These are phyloP conservation scores for Cornus controversa DNA, from an alignment of 148 eudicot genomes.

Conservation along the genomic window DNA sequence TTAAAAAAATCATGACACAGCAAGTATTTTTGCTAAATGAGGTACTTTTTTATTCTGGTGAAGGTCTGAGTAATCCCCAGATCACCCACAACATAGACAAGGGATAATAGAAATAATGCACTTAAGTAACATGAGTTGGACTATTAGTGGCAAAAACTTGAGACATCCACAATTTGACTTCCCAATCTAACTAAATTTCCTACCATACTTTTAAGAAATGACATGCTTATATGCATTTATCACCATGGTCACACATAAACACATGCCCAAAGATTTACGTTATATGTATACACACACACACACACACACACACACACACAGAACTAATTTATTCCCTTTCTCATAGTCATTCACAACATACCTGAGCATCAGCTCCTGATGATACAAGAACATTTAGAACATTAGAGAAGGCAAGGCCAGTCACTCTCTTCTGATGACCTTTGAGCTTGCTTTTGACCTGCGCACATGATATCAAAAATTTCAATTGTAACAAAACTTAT, in stretches of 20 bases:
- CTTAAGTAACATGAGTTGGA: background rate
- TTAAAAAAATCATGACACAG: background rate
- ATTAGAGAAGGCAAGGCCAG: constrained; percentile 69
- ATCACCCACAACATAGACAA: background rate
- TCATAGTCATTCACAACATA: constrained; percentile 14
- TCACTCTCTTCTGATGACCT: constrained; percentile 66
- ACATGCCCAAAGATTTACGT: background rate
- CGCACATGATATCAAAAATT: constrained; percentile 7
- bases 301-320: background rate
- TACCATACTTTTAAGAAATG: background rate
- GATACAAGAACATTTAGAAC: constrained; percentile 60
- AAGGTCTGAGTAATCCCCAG: background rate
- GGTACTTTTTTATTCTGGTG: background rate
- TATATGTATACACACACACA: too few species aligned
- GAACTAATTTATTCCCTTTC: background rate
- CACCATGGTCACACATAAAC: background rate
- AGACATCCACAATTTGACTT: background rate
- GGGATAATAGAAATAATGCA: background rate
- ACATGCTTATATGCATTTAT: background rate
- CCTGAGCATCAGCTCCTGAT: constrained; percentile 78
- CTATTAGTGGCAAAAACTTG: background rate
- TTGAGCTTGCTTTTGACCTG: constrained; percentile 52
- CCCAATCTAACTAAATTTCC: background rate
- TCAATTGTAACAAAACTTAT: background rate
- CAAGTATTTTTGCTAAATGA: background rate